These are phyloP conservation scores for Gardenia jasminoides DNA, from an alignment of 257 asterid genomes.

Conservation along the genomic window DNA sequence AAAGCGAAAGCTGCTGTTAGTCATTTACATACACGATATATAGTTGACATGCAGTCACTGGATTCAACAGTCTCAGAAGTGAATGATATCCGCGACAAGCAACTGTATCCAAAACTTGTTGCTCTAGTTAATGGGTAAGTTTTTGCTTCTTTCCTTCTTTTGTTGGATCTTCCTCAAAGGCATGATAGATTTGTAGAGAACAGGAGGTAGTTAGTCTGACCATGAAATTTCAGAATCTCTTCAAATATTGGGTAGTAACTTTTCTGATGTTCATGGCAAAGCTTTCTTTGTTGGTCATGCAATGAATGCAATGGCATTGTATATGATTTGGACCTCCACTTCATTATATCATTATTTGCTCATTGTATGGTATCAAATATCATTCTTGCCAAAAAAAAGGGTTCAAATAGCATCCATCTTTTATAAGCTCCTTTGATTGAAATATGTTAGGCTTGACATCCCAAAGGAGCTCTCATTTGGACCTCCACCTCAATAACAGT, in stretches of 20 bases:
- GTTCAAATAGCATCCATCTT: neutral
- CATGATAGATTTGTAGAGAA: neutral
- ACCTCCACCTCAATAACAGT: neutral
- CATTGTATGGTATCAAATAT: too few species aligned
- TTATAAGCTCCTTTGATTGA: too few species aligned
- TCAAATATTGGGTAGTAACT: too few species aligned
- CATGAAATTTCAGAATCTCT: neutral
- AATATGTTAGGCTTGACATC: neutral
- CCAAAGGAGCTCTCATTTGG: neutral
- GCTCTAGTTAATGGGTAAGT: constrained; percentile 87
- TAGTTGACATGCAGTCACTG: constrained; percentile 99
- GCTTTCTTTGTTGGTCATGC: neutral
- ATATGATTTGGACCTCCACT: too few species aligned
- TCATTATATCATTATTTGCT: too few species aligned
- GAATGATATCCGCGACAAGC: constrained; percentile 81
- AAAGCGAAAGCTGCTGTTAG: constrained; percentile 95
- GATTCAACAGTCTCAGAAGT: constrained; percentile 96
- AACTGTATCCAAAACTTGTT: constrained; percentile 82
- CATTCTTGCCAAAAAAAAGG: too few species aligned
- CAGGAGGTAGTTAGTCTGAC: neutral
- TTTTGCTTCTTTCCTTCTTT: constrained; percentile 6
- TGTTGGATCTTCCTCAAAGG: neutral
- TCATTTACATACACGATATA: constrained; percentile 95
- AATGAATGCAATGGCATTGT: neutral
- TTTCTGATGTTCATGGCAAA: neutral